Percentiles rank a stretch among this genome's conserved stretches.
Evolutionary conservation across 2,329 filamentous ascomycete species (phyloP).

Genomic region (Geoglossum cookeanum): DNA sequence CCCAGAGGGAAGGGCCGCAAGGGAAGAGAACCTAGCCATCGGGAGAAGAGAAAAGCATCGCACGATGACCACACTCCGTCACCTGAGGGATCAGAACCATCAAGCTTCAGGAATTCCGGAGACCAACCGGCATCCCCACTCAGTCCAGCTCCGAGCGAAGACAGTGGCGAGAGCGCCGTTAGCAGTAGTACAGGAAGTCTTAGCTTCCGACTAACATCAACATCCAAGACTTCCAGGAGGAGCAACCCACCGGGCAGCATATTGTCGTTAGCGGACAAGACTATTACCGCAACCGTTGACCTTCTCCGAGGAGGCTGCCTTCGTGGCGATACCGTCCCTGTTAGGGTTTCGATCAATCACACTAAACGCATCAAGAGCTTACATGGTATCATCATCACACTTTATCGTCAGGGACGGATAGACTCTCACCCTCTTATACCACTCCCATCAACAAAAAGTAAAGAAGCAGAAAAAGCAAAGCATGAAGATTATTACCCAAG

Average conservation of each 20-base stretch:
- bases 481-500: constrained; percentile 75
- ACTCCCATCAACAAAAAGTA: constrained; percentile 39
- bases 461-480: constrained; percentile 47
- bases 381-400: constrained; percentile 78
- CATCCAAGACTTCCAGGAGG: constrained; percentile 19
- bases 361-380: constrained; percentile 79
- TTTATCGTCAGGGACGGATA: constrained; percentile 80
- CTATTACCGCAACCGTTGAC: constrained; percentile 73
- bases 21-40: constrained; percentile 12
- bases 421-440: constrained; percentile 46
- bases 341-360: constrained; percentile 69
- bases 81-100: neutral
- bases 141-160: constrained; percentile 16
- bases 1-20: constrained; percentile 41
- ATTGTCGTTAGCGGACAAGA: constrained; percentile 44
- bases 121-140: neutral
- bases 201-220: constrained; percentile 20
- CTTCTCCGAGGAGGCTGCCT: constrained; percentile 66
- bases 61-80: neutral
- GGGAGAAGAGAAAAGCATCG: constrained; percentile 9
- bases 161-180: constrained; percentile 29
- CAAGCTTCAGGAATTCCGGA: neutral
- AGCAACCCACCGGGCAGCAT: constrained; percentile 32
- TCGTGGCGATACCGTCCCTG: constrained; percentile 62
- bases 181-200: constrained; percentile 44